A percentile compares a stretch with the other conserved stretches of the same genome.
phyloP scores from a whole-genome alignment of 2,329 filamentous ascomycete genomes.

The Fusarium miscanthi region DNA sequence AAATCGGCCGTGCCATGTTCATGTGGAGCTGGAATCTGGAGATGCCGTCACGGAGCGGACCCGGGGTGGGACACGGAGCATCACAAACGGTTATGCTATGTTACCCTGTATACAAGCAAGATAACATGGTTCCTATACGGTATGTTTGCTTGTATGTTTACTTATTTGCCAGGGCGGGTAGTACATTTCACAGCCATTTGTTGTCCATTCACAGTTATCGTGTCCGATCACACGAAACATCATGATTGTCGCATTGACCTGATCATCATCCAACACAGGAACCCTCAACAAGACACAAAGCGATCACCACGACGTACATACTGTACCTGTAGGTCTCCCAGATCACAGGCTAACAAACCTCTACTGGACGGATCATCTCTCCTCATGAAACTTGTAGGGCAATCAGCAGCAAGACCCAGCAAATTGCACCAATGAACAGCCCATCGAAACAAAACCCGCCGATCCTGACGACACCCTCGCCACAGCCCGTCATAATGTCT shows the following conservation, averaged over 20 bases:
- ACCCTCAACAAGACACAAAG: neutral
- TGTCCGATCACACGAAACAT: conserved; percentile 10
- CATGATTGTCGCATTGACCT: conserved; percentile 1
- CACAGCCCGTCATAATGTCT: conserved; percentile 25
- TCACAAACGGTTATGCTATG: neutral
- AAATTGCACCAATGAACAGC: conserved; percentile 19
- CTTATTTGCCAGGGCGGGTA: neutral
- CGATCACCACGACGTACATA: neutral
- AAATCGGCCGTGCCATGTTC: conserved; percentile 27
- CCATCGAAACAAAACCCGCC: conserved; percentile 4
- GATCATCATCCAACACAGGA: conserved; percentile 5
- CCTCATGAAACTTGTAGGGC: conserved; percentile 7
- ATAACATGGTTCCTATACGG: neutral
- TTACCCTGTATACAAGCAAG: conserved; percentile 32
- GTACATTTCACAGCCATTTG: neutral
- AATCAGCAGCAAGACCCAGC: conserved; percentile 7
- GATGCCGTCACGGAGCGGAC: conserved; percentile 35
- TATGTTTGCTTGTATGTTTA: neutral
- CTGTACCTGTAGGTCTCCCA: neutral
- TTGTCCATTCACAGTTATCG: neutral
- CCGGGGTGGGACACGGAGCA: conserved; percentile 31
- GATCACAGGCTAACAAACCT: neutral
- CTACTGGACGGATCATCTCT: conserved; percentile 12
- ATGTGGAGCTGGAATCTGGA: conserved; percentile 9
- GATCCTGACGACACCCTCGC: conserved; percentile 34